Evolutionary conservation across 2,329 filamentous ascomycete genomes (phyloP).

Genomic region (Ramularia endophylla): DNA sequence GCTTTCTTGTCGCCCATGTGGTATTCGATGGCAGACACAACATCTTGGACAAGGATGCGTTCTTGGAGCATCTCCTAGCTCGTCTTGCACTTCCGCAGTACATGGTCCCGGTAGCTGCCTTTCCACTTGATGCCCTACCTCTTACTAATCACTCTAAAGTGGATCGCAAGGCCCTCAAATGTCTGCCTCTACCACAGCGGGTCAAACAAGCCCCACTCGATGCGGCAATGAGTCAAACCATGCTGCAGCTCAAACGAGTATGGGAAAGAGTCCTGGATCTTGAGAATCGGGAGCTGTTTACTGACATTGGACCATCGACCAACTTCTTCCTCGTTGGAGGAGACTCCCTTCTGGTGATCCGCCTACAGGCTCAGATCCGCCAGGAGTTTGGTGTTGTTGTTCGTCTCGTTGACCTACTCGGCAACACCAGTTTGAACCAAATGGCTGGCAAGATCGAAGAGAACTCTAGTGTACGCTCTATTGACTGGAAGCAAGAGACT

Average conservation of each 20-base stretch:
- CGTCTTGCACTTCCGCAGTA: constrained; percentile 3
- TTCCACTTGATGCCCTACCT: constrained; percentile 4
- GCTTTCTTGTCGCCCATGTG: constrained; percentile 30
- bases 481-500: too few species aligned
- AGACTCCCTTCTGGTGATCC: constrained; percentile 2
- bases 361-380: neutral
- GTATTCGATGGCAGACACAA: constrained; percentile 8
- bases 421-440: too few species aligned
- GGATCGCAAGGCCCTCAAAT: constrained; percentile 3
- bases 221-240: neutral
- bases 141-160: constrained; percentile 4
- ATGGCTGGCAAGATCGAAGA: too few species aligned
- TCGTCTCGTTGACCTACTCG: too few species aligned
- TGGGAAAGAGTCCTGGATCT: neutral
- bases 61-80: neutral
- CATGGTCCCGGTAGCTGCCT: constrained; percentile 5
- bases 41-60: neutral
- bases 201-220: neutral
- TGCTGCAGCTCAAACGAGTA: neutral
- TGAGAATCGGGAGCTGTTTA: neutral
- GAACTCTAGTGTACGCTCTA: too few species aligned
- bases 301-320: neutral
- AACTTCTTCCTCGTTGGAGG: constrained; percentile 5
- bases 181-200: neutral
- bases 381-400: constrained; percentile 27